Evolutionary conservation across 148 eudicot genomes (phyloP).

Genomic region (Selenicereus undatus): DNA sequence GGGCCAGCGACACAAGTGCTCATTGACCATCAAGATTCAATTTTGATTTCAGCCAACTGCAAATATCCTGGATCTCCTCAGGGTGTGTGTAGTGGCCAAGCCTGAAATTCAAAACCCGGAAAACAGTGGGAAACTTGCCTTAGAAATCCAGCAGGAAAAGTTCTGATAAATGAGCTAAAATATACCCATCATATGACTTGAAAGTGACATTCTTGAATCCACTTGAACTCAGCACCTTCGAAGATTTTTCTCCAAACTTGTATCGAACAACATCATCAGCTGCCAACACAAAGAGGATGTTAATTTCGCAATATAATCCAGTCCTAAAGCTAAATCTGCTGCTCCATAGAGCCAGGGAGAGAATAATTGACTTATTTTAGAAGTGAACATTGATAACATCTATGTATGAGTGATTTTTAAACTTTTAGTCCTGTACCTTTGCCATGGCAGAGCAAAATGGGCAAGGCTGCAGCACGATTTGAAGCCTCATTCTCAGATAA

Average conservation of each 20-base stretch:
- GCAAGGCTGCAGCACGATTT: constrained; percentile 71
- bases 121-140: not conserved
- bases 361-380: not conserved
- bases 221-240: constrained; percentile 42
- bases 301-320: not conserved
- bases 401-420: not conserved
- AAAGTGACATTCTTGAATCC: constrained; percentile 72
- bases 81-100: constrained; percentile 92
- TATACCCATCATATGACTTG: constrained; percentile 65
- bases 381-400: not conserved
- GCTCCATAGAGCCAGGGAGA: not conserved
- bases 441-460: constrained; percentile 88
- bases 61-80: constrained; percentile 74
- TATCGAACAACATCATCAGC: constrained; percentile 82
- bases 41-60: constrained; percentile 77
- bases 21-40: constrained; percentile 53
- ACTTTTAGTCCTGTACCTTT: constrained; percentile 40
- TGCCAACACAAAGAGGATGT: constrained; percentile 25
- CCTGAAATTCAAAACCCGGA: constrained; percentile 35
- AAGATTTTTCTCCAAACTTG: constrained; percentile 77
- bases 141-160: not conserved
- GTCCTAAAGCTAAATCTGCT: not conserved
- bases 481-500: constrained; percentile 54
- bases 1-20: constrained; percentile 3
- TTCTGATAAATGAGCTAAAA: not conserved